These are phyloP conservation scores for Fagopyrum esculentum DNA, from an alignment of 148 eudicot species.

Conservation along the genomic window DNA sequence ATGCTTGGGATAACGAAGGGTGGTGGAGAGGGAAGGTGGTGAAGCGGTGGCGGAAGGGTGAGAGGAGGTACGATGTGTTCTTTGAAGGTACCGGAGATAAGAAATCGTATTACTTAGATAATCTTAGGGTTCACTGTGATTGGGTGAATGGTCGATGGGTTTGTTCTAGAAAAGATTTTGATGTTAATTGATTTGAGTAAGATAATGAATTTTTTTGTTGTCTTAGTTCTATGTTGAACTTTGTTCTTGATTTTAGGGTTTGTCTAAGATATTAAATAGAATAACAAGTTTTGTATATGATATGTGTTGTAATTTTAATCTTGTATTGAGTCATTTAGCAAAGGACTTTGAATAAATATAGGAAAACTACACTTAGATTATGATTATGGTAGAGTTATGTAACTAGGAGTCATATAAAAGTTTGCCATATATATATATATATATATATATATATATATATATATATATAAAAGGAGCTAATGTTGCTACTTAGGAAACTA, in stretches of 20 bases:
- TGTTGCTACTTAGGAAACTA: too few relatives aligned
- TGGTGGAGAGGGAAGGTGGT: slow-evolving; percentile 20
- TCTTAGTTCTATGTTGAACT: background rate
- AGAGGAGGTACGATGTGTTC: background rate
- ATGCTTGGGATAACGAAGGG: slow-evolving; percentile 22
- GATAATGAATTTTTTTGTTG: too few relatives aligned
- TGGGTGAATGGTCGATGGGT: background rate
- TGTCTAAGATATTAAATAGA: background rate
- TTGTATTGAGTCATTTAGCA: too few relatives aligned
- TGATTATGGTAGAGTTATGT: too few relatives aligned
- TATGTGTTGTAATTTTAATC: too few relatives aligned
- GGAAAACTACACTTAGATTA: too few relatives aligned
- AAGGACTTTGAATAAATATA: too few relatives aligned
- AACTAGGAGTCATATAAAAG: too few relatives aligned
- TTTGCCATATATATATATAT: too few relatives aligned
- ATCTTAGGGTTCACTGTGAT: background rate
- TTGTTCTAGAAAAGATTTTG: background rate
- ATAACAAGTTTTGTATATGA: too few relatives aligned
- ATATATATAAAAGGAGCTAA: too few relatives aligned
- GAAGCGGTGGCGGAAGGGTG: background rate
- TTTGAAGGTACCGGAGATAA: background rate
- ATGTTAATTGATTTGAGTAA: background rate
- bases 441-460: too few relatives aligned
- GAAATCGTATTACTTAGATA: background rate
- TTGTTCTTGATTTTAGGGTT: background rate